A percentile compares a stretch with the other conserved stretches of the same genome.
phyloP scores from a whole-genome alignment of 163 green algal species.

The Scenedesmus sp. region DNA sequence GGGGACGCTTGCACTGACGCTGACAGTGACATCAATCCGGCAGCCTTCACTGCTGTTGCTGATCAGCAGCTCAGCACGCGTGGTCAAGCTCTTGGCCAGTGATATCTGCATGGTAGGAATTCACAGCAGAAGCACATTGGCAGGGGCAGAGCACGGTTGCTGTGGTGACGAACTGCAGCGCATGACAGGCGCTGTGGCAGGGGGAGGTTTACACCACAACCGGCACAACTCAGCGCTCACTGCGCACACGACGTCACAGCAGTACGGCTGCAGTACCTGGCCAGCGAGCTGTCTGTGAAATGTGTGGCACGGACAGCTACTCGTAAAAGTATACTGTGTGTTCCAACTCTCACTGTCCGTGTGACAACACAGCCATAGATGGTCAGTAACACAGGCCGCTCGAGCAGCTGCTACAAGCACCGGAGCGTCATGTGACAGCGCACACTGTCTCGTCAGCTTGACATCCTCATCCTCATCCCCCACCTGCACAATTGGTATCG shows the following conservation, averaged over 20 bases:
- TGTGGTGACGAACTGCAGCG: background rate
- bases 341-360: too few relatives aligned
- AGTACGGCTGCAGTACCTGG: too few relatives aligned
- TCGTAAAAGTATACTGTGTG: too few relatives aligned
- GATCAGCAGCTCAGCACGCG: constrained; percentile 78
- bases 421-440: too few relatives aligned
- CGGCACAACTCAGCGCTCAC: too few relatives aligned
- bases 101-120: constrained; percentile 10
- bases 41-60: constrained; percentile 89
- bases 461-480: background rate
- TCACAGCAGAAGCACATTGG: background rate
- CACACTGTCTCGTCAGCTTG: background rate
- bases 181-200: background rate
- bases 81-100: background rate
- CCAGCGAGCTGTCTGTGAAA: too few relatives aligned
- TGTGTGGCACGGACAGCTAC: too few relatives aligned
- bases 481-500: constrained; percentile 14
- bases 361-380: too few relatives aligned
- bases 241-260: too few relatives aligned
- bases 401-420: background rate
- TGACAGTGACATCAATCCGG: constrained; percentile 93
- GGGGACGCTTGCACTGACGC: constrained; percentile 79
- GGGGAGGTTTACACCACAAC: too few relatives aligned
- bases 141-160: background rate
- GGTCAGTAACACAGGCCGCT: background rate